Percentiles rank a stretch among this genome's conserved stretches.
Evolutionary conservation across 2,329 filamentous ascomycete genomes (phyloP).

Genomic region (Purpureocillium lavendulum): DNA sequence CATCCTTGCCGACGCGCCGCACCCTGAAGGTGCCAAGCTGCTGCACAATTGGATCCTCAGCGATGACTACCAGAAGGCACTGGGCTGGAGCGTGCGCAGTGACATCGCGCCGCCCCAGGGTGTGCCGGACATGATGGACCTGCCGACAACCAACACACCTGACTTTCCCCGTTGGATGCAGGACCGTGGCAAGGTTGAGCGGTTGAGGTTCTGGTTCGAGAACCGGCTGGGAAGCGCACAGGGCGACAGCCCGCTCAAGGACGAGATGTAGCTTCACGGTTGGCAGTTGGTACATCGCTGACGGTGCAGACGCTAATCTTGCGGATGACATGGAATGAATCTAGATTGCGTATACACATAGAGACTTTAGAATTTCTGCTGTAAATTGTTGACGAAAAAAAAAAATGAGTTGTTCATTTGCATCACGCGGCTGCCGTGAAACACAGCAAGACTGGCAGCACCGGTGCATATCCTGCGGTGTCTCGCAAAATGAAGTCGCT

Average conservation of each 20-base stretch:
- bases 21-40: slow-evolving; percentile 42
- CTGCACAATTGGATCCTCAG: slow-evolving; percentile 38
- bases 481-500: no score
- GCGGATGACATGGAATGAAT: no score
- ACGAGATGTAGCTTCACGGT: no score
- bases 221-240: slow-evolving; percentile 30
- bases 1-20: slow-evolving; percentile 38
- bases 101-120: slow-evolving; percentile 22
- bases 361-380: no score
- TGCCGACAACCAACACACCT: slow-evolving; percentile 23
- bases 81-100: slow-evolving; percentile 23
- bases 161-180: slow-evolving; percentile 32
- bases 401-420: no score
- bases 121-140: slow-evolving; percentile 15
- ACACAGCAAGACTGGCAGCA: no score
- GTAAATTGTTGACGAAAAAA: no score
- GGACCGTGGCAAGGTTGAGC: slow-evolving; percentile 31
- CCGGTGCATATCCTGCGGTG: no score
- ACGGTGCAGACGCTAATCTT: no score
- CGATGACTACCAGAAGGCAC: slow-evolving; percentile 25
- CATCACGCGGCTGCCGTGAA: no score
- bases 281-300: no score
- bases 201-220: slow-evolving; percentile 33
- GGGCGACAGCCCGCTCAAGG: slow-evolving; percentile 13
- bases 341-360: no score